Evolutionary conservation across 2,329 filamentous ascomycete species (phyloP), one percentile per base, ranked within the genome.

Genomic region (Pseudogymnoascus sp.): DNA sequence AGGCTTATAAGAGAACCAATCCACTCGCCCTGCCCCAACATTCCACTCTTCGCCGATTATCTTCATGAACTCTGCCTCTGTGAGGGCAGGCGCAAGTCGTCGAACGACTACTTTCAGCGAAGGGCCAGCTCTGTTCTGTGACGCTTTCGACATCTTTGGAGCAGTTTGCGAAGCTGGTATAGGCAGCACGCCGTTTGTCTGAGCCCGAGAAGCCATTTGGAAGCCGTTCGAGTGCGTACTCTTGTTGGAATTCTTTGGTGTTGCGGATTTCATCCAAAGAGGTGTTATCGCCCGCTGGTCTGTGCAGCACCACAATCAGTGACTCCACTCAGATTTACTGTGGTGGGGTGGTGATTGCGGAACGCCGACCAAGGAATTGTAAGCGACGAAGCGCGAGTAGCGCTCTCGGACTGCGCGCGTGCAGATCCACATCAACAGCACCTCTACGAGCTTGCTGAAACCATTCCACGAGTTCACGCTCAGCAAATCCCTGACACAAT

Each of bases 31-130:
- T 57, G 82, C 83, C n/a, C 89, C 89, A 3, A 82, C 69, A 69
- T 86, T 89, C 93, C 93, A 97, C 57, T 92, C 87, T 1, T 86
- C 81, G 3, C 92, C 92, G 11, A 97, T 73, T 7, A 86, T 80
- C 12, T 77, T 74, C 68, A 86, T 79, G 65, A 95, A 93, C 70
- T 99, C 94, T 0, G 81, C 74, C 69, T 90, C 83, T 0, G 89
- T 95, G 72, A 99, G 80, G 7, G 88, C 90, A 1, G 94, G 92
- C 8, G 94, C 90, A 3, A 99, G 82, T 62, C 93, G 84, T 59
- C 95, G 86, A 60, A 97, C 80, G 22, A 95, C 80, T 11, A 96
- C 81, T 78, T 97, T 97, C 70, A 95, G 82, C 63, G 90, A 88
- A 3, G 67, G 67, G 61, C 77, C 76, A 37, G 74, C 68, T 72